Evolutionary conservation across 495 filamentous ascomycete genomes (phyloP), one percentile per base, ranked within the genome.

Genomic region (Tetracladium marchalianum): DNA sequence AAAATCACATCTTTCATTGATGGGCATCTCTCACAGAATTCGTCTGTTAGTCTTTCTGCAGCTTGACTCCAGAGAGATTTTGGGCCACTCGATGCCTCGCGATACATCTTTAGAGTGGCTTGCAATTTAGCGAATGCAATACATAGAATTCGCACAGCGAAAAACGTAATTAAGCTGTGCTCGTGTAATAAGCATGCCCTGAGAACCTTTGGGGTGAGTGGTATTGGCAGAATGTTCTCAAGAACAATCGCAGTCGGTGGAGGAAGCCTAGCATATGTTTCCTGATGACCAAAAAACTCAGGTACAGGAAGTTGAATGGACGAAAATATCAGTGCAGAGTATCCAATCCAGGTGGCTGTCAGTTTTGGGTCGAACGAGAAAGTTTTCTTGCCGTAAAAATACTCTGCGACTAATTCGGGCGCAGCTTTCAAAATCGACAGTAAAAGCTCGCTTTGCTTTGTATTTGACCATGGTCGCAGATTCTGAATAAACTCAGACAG

Each of bases 301-400:
- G 87, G 87, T 37, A 93, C 67, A 11, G 83, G 81, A 17, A 95
- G 60, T 44, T 82, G 72, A 6, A 96, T 74, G 0, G 75, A 72
- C 17, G 82, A 83, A 60, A 92, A 90, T 5, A 99, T 64, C 44
- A 97, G 85, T 0, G 87, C 74, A 2, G 85, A 88, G 58, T 90
- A 95, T 15, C 90, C 89, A 53, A 97, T 82, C 92, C 92, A 99
- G 4, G 90, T 90, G 0, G 86, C 73, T 1, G 87, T 87, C 9
- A 89, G 70, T 56, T 95, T 97, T 0, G 92, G 90, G 19, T 96
- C 93, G 41, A 93, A 85, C 4, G 79, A 73, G 61, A 97, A 94
- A 54, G 78, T 74, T 35, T 79, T 81, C 60, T 83, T 87, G 57
- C 75, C 79, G 41, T 76, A 69, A 53, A 95, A 97, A 60, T 89